phyloP scores from a whole-genome alignment of 139 green algal species.

The Spirogloea muscicola region DNA sequence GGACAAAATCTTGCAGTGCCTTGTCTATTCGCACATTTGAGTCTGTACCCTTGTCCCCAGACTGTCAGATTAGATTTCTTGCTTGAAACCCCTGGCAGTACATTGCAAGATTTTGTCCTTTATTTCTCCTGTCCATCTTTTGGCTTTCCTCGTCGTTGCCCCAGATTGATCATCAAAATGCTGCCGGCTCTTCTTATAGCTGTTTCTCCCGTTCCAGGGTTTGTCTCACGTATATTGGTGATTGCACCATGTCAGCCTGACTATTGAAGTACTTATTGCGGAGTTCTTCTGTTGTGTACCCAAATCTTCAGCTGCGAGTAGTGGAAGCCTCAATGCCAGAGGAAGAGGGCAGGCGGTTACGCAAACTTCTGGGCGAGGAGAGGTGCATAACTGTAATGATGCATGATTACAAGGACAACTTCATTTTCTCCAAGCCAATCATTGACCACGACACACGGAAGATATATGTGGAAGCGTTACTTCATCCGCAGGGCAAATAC shows the following conservation, averaged over 20 bases:
- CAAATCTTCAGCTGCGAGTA: neutral
- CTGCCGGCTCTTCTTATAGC: too few relatives aligned
- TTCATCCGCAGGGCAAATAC: slow-evolving; percentile 10
- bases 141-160: too few relatives aligned
- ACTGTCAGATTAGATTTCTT: too few relatives aligned
- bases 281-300: too few relatives aligned
- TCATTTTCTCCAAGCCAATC: slow-evolving; percentile 13
- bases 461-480: neutral
- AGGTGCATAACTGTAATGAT: neutral
- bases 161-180: too few relatives aligned
- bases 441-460: neutral
- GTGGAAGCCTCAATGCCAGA: neutral
- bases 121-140: too few relatives aligned
- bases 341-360: too few relatives aligned
- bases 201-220: neutral
- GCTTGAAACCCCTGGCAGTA: too few relatives aligned
- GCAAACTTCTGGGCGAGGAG: neutral
- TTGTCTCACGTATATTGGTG: neutral
- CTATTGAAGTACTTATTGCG: neutral
- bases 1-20: too few relatives aligned
- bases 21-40: too few relatives aligned
- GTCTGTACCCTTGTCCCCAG: too few relatives aligned
- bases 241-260: neutral
- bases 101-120: too few relatives aligned
- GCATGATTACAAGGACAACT: slow-evolving; percentile 14